phyloP scores from a whole-genome alignment of 192 early-diverging fungal genomes.

The Backusella parvicylindrica region DNA sequence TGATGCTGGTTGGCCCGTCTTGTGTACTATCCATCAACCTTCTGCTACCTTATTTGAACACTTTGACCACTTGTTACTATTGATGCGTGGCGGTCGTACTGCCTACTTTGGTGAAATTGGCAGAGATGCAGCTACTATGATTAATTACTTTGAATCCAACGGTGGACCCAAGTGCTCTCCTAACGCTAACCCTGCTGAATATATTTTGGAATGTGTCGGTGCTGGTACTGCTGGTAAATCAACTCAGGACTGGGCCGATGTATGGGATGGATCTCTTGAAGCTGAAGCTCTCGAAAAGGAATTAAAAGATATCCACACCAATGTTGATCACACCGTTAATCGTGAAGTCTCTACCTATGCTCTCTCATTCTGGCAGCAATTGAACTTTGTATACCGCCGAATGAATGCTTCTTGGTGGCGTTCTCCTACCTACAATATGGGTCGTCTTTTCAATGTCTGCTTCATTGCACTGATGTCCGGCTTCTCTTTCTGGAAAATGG shows the following conservation, averaged over 20 bases:
- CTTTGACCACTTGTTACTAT: conserved; percentile 79
- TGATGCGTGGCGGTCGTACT: conserved; percentile 72
- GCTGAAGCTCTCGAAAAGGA: conserved; percentile 36
- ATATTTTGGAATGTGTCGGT: conserved; percentile 80
- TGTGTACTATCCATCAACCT: conserved; percentile 88
- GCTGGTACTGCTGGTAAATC: conserved; percentile 18
- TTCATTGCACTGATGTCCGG: conserved; percentile 57
- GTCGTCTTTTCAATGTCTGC: conserved; percentile 49
- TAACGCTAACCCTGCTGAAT: conserved; percentile 81
- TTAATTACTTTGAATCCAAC: conserved; percentile 70
- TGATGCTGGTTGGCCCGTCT: conserved; percentile 62
- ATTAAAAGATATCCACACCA: conserved; percentile 46
- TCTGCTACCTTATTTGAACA: conserved; percentile 78
- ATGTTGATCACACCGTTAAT: not conserved
- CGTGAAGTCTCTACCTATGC: conserved; percentile 20
- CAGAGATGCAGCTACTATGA: conserved; percentile 56
- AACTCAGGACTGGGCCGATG: conserved; percentile 65
- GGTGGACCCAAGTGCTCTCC: conserved; percentile 66
- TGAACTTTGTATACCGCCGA: conserved; percentile 52
- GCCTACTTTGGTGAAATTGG: conserved; percentile 85
- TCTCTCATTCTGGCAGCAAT: conserved; percentile 40
- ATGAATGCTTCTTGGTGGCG: conserved; percentile 71
- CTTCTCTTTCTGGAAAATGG: conserved; percentile 65
- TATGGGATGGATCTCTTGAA: conserved; percentile 66
- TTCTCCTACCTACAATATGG: conserved; percentile 66